Evolutionary conservation across 2,329 filamentous ascomycete genomes (phyloP).

Genomic region (Elsinoe necatrix): DNA sequence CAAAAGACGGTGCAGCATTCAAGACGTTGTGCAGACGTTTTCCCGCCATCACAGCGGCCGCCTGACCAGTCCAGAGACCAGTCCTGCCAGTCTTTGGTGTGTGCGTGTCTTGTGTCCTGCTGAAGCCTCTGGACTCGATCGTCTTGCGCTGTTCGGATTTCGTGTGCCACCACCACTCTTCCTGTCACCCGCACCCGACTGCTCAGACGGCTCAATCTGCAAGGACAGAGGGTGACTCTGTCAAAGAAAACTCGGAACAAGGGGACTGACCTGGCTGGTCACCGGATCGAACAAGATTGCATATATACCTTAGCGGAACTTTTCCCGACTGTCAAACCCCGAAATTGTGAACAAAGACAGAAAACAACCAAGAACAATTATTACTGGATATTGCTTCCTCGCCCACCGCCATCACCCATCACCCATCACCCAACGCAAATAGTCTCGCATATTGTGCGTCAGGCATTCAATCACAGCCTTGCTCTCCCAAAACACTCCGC

Average conservation of each 20-base stretch:
- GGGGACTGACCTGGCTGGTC: not conserved
- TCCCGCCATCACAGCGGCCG: not conserved
- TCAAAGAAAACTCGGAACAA: not conserved
- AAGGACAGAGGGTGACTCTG: not conserved
- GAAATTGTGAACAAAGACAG: not conserved
- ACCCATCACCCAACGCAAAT: not conserved
- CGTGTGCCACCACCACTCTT: not conserved
- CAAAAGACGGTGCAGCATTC: not conserved
- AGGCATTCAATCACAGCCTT: not conserved
- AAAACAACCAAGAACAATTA: not conserved
- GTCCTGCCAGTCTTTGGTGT: not conserved
- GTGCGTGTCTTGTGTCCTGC: not conserved
- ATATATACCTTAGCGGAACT: not conserved
- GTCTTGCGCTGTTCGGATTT: not conserved
- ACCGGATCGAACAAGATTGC: not conserved
- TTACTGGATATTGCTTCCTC: not conserved
- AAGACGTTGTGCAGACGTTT: constrained; percentile 1
- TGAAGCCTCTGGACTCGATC: not conserved
- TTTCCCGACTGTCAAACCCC: not conserved
- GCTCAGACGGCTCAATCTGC: not conserved
- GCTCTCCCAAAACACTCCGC: not conserved
- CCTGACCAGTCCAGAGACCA: not conserved
- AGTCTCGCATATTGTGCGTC: not conserved
- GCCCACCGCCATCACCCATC: not conserved
- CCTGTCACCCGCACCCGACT: not conserved